These are phyloP conservation scores for Reutealis trisperma DNA, from an alignment of 345 rosid species.

Conservation along the genomic window DNA sequence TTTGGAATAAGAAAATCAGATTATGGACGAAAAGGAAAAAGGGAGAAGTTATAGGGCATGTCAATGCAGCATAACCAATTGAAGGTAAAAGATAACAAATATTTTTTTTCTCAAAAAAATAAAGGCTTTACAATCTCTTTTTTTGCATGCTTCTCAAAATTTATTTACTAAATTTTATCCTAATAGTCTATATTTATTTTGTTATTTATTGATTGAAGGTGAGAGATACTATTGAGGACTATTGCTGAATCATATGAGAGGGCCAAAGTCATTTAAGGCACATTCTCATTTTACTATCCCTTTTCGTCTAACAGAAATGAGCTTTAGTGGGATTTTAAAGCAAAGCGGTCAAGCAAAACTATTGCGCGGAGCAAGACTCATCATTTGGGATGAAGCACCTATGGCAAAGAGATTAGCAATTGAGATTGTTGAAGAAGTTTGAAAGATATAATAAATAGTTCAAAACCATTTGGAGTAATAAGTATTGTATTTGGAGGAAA, in stretches of 20 bases:
- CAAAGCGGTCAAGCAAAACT: neutral
- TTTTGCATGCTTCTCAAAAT: too few species aligned
- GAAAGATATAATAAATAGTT: neutral
- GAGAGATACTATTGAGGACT: neutral
- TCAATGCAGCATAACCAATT: neutral
- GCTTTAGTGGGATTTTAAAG: neutral
- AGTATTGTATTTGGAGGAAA: slow-evolving; percentile 1
- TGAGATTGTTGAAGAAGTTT: neutral
- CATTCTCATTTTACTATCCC: neutral
- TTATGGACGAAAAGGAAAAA: neutral
- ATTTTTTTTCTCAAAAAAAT: too few species aligned
- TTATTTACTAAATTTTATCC: too few species aligned
- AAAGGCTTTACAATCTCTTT: too few species aligned
- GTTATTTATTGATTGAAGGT: neutral
- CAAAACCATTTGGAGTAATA: neutral
- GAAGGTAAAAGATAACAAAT: too few species aligned
- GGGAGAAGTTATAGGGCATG: neutral
- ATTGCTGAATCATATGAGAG: neutral
- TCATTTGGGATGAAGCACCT: neutral
- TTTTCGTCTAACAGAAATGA: neutral
- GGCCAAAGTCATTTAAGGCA: neutral
- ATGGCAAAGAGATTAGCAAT: neutral
- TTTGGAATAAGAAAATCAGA: neutral
- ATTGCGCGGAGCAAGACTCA: neutral
- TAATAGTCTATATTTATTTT: too few species aligned